These are phyloP conservation scores for Mediolabrus comicus DNA, from an alignment of 108 stramenopile species.

Conservation along the genomic window DNA sequence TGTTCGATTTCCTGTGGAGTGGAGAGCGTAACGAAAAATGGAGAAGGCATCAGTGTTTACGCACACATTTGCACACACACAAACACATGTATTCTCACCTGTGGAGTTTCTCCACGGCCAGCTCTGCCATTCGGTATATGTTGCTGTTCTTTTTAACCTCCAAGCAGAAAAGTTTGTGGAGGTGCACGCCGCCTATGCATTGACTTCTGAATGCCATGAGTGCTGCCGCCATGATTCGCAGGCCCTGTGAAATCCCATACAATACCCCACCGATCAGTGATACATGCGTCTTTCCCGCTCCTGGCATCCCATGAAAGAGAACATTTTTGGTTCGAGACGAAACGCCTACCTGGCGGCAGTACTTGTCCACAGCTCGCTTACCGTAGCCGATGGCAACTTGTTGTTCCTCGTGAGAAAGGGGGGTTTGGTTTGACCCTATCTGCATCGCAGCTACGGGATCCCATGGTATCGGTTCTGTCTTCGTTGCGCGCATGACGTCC, in stretches of 20 bases:
- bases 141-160: neutral
- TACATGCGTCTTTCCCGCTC: neutral
- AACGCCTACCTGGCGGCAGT: neutral
- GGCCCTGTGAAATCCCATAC: neutral
- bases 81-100: no score
- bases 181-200: neutral
- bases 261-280: neutral
- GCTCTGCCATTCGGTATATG: neutral
- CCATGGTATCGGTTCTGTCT: neutral
- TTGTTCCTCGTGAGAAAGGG: neutral
- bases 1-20: slow-evolving; percentile 2
- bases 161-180: slow-evolving; percentile 3
- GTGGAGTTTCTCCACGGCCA: neutral
- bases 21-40: neutral
- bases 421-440: neutral
- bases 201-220: neutral
- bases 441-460: neutral
- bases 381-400: neutral
- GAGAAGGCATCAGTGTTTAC: no score
- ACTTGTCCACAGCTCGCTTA: neutral
- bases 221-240: neutral
- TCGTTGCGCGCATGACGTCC: neutral
- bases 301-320: neutral
- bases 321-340: neutral
- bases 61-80: no score